Percentiles rank a stretch among this genome's conserved stretches.
phyloP scores from a whole-genome alignment of 176 grass and related monocot species.

The Musa acuminata region DNA sequence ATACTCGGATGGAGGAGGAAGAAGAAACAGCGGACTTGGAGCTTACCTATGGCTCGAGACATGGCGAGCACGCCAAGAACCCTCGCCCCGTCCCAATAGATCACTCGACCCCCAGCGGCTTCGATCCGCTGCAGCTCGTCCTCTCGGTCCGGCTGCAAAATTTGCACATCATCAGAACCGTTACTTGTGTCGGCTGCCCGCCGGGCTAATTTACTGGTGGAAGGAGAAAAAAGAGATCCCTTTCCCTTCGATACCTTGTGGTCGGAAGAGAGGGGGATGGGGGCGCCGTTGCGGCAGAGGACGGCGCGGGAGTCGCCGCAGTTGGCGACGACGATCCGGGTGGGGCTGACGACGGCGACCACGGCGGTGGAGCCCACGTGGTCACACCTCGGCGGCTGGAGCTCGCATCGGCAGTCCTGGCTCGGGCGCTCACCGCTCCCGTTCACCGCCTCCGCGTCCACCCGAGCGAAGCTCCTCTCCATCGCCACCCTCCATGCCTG shows the following conservation, averaged over 20 bases:
- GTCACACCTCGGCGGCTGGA: slow-evolving; percentile 62
- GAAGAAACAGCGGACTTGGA: background rate
- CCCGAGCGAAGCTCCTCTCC: slow-evolving; percentile 63
- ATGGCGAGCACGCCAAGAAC: slow-evolving; percentile 86
- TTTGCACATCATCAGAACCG: background rate
- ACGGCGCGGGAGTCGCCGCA: slow-evolving; percentile 88
- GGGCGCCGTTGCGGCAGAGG: slow-evolving; percentile 50
- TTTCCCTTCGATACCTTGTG: slow-evolving; percentile 59
- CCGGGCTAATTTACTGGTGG: background rate
- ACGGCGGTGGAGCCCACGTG: slow-evolving; percentile 86
- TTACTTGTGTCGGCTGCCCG: background rate
- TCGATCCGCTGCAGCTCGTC: slow-evolving; percentile 90
- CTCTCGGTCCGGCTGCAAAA: slow-evolving; percentile 65
- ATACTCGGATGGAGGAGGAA: background rate
- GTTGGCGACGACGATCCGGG: slow-evolving; percentile 55
- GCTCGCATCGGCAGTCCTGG: slow-evolving; percentile 61
- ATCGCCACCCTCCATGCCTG: slow-evolving; percentile 51
- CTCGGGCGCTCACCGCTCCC: slow-evolving; percentile 27
- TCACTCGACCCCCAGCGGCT: slow-evolving; percentile 71
- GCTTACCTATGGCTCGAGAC: slow-evolving; percentile 88
- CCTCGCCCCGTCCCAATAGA: slow-evolving; percentile 87
- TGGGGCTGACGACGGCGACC: slow-evolving; percentile 51
- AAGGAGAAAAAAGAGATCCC: background rate
- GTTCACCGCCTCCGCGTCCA: slow-evolving; percentile 63
- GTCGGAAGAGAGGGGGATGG: slow-evolving; percentile 62